phyloP scores from a whole-genome alignment of 331 rosid species.

The Rhamnella rubrinervis region DNA sequence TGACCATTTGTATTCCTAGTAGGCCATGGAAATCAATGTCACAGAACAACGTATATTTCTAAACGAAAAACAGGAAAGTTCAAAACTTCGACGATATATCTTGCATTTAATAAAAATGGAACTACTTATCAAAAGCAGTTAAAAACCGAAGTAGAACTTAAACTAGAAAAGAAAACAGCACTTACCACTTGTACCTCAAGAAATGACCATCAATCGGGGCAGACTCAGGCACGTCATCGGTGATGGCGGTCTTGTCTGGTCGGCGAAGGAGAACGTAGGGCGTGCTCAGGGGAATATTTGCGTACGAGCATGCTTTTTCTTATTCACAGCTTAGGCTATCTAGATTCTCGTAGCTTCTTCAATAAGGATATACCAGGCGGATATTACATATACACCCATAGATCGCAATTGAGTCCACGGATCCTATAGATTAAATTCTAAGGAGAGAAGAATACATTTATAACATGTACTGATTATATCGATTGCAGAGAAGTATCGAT shows the following conservation, averaged over 20 bases:
- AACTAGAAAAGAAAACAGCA: slow-evolving; percentile 6
- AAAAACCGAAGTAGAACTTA: neutral
- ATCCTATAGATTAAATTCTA: too few relatives aligned
- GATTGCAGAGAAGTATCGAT: too few relatives aligned
- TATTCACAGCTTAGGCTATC: too few relatives aligned
- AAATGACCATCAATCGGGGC: slow-evolving; percentile 80
- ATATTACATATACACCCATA: too few relatives aligned
- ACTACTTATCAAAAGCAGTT: neutral
- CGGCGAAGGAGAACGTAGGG: slow-evolving; percentile 96
- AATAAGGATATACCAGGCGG: too few relatives aligned
- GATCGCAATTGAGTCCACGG: too few relatives aligned
- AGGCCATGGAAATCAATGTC: neutral
- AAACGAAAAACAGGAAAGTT: slow-evolving; percentile 3
- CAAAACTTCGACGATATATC: neutral
- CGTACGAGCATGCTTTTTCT: slow-evolving; percentile 86
- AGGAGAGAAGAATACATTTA: too few relatives aligned
- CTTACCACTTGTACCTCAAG: slow-evolving; percentile 93
- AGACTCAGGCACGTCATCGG: slow-evolving; percentile 78
- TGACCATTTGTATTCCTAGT: too few relatives aligned
- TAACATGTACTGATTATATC: too few relatives aligned
- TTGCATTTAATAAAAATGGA: neutral
- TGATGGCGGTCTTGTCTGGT: slow-evolving; percentile 58
- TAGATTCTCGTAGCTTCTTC: too few relatives aligned
- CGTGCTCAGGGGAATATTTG: too few relatives aligned
- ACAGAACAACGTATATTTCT: neutral